Base-by-base conservation (phyloP, 495 filamentous ascomycete species). In the Podospora bellae-mahoneyi region DNA sequence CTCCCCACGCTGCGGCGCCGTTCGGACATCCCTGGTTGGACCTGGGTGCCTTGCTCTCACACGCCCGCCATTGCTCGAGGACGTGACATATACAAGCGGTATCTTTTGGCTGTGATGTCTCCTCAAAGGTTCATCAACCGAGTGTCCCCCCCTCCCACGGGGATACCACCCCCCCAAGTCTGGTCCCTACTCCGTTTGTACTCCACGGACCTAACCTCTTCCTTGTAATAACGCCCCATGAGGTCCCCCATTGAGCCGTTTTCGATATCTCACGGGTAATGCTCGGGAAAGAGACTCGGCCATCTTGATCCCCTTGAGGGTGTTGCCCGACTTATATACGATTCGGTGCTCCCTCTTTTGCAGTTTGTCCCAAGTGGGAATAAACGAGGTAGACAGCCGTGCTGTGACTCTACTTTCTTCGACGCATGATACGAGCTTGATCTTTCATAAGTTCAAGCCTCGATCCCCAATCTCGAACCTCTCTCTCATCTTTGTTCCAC, bases 1-100 rank as follows among this genome's bases (percentile, higher is more conserved):
- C 68, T 65, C 72, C 69, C 75, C 69, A 74, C 71, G 66, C 69
- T 66, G 71, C 72, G 71, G 76, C 72, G 68, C 64, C 72, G 73
- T 77, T 69, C 62, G 69, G 69, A 74, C 68, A 74, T 68, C 71
- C 73, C 71, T 67, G 73, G 63, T 68, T 66, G 59, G 58, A 65
- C 59, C 60, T 63, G 66, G 62, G 55, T 64, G 27, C 28, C 59
- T 39, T 10, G 53, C 66, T 62, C 60, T 63, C 26, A 30, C 39
- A 61, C 61, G 64, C 48, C 58, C 53, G 56, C 64, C 65, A 32
- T 70, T 56, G 64, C 55, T 69, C 62, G 39, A 60, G 32, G 30
- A 32, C 62, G 63, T n/a, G 60, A 71, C 73, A 30, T 73, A 48
- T 28, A 34, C 23, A 19, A 55, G 23, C n/a, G 56, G 70, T 71